Percentiles rank a stretch among this genome's conserved stretches.
Evolutionary conservation across 257 asterid species (phyloP).

Genomic region (Cynanchum wilfordii): DNA sequence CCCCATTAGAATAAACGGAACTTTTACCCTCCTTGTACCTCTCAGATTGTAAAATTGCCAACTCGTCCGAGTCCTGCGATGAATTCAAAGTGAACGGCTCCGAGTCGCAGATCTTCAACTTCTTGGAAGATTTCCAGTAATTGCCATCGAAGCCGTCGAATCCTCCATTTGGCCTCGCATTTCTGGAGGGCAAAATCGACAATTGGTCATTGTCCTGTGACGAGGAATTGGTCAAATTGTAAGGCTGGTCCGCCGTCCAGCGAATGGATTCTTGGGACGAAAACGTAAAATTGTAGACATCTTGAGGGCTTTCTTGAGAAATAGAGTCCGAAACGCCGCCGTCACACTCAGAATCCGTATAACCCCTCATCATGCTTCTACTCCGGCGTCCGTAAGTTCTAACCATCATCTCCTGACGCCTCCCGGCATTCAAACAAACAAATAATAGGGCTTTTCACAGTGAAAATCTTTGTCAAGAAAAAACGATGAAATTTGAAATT

Average conservation of each 20-base stretch:
- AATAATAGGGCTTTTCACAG: background rate
- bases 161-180: slow-evolving; percentile 27
- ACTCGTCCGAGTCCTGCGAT: slow-evolving; percentile 41
- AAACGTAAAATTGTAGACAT: slow-evolving; percentile 48
- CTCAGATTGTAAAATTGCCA: slow-evolving; percentile 30
- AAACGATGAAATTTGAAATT: slow-evolving; percentile 1
- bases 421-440: slow-evolving; percentile 5
- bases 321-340: slow-evolving; percentile 42
- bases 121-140: slow-evolving; percentile 41
- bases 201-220: slow-evolving; percentile 41
- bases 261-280: slow-evolving; percentile 53
- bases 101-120: slow-evolving; percentile 26
- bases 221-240: slow-evolving; percentile 24
- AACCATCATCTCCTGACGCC: slow-evolving; percentile 32
- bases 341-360: slow-evolving; percentile 34
- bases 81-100: slow-evolving; percentile 29
- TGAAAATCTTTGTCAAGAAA: background rate
- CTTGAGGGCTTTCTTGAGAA: slow-evolving; percentile 51
- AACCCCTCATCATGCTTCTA: slow-evolving; percentile 42
- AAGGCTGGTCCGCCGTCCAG: slow-evolving; percentile 26
- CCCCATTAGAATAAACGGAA: background rate
- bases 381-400: slow-evolving; percentile 61
- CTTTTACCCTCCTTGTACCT: slow-evolving; percentile 1
- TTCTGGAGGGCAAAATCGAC: slow-evolving; percentile 30
- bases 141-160: slow-evolving; percentile 42